These are phyloP conservation scores for Aquilaria sinensis DNA, from an alignment of 345 rosid genomes.

Conservation along the genomic window DNA sequence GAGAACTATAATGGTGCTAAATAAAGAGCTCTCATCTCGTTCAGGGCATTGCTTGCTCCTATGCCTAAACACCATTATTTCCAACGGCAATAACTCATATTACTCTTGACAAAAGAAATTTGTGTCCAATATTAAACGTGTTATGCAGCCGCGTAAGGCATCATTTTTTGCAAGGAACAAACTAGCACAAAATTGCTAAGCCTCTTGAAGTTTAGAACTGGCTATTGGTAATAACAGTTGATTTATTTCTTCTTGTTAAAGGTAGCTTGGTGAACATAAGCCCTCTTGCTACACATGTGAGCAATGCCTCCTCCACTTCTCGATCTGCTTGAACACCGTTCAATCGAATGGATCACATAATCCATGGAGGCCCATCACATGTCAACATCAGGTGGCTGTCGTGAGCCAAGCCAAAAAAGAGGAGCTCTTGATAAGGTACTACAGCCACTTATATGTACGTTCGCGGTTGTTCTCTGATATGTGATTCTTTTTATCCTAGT, in stretches of 20 bases:
- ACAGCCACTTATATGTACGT: background rate
- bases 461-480: background rate
- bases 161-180: too few species aligned
- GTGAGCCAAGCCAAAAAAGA: slow-evolving; percentile 14
- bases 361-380: slow-evolving; percentile 20
- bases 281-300: background rate
- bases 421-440: slow-evolving; percentile 12
- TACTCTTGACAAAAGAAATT: too few species aligned
- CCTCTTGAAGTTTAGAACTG: background rate
- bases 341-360: slow-evolving; percentile 1
- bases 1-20: too few species aligned
- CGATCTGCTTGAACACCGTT: background rate
- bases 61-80: too few species aligned
- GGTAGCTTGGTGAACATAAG: background rate
- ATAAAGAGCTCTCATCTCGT: too few species aligned
- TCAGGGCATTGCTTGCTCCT: too few species aligned
- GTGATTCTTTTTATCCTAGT: slow-evolving; percentile 6
- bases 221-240: background rate
- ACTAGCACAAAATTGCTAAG: background rate
- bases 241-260: background rate
- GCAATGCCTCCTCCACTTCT: slow-evolving; percentile 15
- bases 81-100: too few species aligned
- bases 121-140: too few species aligned
- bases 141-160: too few species aligned
- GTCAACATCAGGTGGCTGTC: slow-evolving; percentile 16